phyloP scores from a whole-genome alignment of 305 asterid genomes.

The Fraxinus baroniana region DNA sequence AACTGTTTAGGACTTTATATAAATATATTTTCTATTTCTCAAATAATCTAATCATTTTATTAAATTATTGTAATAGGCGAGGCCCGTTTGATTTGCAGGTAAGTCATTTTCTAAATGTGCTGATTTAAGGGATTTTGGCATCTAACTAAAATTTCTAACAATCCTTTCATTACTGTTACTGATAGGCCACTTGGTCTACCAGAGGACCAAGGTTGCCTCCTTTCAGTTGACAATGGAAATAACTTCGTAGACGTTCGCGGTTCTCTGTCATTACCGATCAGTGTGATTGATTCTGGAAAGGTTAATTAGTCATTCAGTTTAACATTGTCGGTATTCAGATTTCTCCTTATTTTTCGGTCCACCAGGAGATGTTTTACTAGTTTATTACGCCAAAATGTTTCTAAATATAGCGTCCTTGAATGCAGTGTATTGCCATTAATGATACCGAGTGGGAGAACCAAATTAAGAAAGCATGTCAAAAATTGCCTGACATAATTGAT shows the following conservation, averaged over 20 bases:
- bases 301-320: conserved; percentile 26
- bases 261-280: conserved; percentile 55
- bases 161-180: conserved; percentile 8
- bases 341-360: not conserved
- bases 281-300: conserved; percentile 61
- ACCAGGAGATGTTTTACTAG: not conserved
- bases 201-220: conserved; percentile 46
- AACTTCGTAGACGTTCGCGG: conserved; percentile 33
- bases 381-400: conserved; percentile 3
- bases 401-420: conserved; percentile 17
- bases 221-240: conserved; percentile 27
- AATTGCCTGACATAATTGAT: conserved; percentile 52
- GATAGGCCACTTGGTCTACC: conserved; percentile 58
- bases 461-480: conserved; percentile 34
- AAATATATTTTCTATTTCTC: not conserved
- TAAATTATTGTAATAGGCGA: conserved; percentile 46
- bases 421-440: conserved; percentile 51
- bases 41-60: conserved; percentile 24
- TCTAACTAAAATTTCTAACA: not conserved
- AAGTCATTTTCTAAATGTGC: conserved; percentile 16
- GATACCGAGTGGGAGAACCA: conserved; percentile 49
- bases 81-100: conserved; percentile 75
- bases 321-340: not conserved
- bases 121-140: not conserved
- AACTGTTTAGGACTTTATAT: not conserved